These are phyloP conservation scores for Arthrobotrys musiformis DNA, from an alignment of 2,329 filamentous ascomycete genomes.

Conservation along the genomic window DNA sequence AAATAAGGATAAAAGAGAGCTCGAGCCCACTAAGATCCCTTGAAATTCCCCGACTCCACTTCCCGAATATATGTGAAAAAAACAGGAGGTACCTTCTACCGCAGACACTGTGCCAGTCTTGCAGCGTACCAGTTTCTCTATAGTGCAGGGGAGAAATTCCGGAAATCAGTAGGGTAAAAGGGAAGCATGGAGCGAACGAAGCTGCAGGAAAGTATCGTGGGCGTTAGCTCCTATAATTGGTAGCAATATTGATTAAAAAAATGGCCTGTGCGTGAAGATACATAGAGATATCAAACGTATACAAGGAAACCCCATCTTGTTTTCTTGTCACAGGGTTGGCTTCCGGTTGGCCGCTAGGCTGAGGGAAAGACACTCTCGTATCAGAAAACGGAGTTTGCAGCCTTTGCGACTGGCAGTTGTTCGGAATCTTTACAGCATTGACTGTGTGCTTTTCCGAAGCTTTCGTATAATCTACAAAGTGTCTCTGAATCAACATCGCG, in stretches of 20 bases:
- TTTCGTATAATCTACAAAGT: neutral
- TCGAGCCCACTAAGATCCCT: constrained; percentile 36
- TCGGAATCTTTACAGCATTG: constrained; percentile 1
- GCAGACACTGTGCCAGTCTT: neutral
- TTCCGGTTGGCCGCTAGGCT: constrained; percentile 30
- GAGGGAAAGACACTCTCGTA: constrained; percentile 9
- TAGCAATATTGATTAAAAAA: constrained; percentile 31
- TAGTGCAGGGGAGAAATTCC: constrained; percentile 38
- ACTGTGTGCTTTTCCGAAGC: neutral
- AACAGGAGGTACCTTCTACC: constrained; percentile 12
- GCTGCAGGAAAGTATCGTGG: constrained; percentile 21
- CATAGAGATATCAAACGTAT: neutral
- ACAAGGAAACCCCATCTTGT: constrained; percentile 21
- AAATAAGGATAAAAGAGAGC: constrained; percentile 38
- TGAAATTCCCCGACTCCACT: constrained; percentile 55
- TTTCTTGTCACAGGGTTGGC: constrained; percentile 6
- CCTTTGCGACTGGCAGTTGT: neutral
- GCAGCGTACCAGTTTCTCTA: constrained; percentile 1
- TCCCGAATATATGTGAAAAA: constrained; percentile 36
- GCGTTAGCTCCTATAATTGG: constrained; percentile 40
- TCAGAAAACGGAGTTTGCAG: neutral
- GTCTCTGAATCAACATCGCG: neutral
- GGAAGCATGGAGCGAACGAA: constrained; percentile 35
- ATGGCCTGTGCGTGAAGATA: constrained; percentile 39
- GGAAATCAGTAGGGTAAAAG: constrained; percentile 44